These are phyloP conservation scores for Fraxinus anomala DNA, from an alignment of 257 asterid genomes.

Conservation along the genomic window DNA sequence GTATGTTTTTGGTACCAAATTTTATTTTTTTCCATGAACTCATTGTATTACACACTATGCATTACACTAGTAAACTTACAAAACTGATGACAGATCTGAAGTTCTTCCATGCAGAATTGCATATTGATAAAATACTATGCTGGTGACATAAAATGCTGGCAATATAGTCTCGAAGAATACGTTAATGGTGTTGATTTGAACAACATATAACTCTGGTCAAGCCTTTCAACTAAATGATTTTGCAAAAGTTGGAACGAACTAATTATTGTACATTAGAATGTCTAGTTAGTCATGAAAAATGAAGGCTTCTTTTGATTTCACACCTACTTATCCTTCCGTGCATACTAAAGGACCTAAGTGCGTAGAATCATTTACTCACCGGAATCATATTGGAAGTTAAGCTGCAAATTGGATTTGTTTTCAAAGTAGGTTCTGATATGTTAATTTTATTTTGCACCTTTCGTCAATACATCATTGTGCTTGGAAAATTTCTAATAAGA, in stretches of 20 bases:
- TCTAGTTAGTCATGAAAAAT: background rate
- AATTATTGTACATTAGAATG: background rate
- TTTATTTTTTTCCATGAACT: background rate
- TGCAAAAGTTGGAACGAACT: background rate
- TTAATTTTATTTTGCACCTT: background rate
- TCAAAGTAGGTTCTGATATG: background rate
- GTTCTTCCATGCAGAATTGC: background rate
- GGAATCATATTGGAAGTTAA: background rate
- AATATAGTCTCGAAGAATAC: background rate
- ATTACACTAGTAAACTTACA: background rate
- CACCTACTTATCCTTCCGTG: background rate
- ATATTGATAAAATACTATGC: too few relatives aligned
- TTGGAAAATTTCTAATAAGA: background rate
- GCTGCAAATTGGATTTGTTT: background rate
- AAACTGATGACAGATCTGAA: background rate
- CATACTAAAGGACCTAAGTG: background rate
- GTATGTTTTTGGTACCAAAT: constrained; percentile 28
- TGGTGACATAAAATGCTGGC: too few relatives aligned
- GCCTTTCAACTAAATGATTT: background rate
- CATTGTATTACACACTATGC: background rate
- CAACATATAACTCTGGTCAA: background rate
- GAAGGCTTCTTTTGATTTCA: background rate
- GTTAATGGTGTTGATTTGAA: background rate
- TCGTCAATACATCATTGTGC: background rate
- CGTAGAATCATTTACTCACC: background rate